These are phyloP conservation scores for Boletales sp. DNA, from an alignment of 768 basidiomycete species.

Conservation along the genomic window DNA sequence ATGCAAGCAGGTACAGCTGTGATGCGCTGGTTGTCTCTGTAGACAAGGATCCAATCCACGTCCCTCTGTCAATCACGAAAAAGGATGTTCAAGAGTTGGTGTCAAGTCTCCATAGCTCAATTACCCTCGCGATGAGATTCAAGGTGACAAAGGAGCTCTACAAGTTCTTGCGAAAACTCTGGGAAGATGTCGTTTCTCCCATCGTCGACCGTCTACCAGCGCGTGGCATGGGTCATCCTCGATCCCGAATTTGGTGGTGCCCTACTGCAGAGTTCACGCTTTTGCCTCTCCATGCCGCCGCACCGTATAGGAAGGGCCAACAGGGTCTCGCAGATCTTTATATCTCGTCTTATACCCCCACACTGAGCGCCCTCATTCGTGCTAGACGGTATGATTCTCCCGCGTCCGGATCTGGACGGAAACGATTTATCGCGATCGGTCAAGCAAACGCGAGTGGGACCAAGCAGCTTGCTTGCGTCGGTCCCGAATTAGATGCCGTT, in stretches of 20 bases:
- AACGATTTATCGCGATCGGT: constrained; percentile 3
- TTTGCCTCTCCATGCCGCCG: constrained; percentile 19
- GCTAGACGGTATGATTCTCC: not conserved
- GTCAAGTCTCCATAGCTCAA: not conserved
- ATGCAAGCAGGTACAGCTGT: constrained; percentile 24
- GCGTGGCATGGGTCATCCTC: no score
- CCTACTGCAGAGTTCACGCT: constrained; percentile 3
- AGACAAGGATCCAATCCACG: not conserved
- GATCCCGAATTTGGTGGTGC: not conserved
- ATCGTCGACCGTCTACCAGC: constrained; percentile 1
- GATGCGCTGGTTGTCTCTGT: constrained; percentile 30
- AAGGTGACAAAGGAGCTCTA: not conserved
- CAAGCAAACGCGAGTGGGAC: not conserved
- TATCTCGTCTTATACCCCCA: constrained; percentile 22
- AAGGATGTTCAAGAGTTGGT: not conserved
- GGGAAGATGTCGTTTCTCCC: constrained; percentile 13
- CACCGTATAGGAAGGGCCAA: constrained; percentile 3
- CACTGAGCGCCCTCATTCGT: constrained; percentile 14
- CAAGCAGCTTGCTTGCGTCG: not conserved
- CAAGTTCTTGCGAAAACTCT: constrained; percentile 1
- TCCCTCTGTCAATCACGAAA: constrained; percentile 1
- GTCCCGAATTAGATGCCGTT: not conserved
- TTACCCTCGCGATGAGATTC: not conserved
- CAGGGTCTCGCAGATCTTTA: constrained; percentile 7
- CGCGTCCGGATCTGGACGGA: not conserved